A percentile compares a stretch with the other conserved stretches of the same genome.
These are phyloP conservation scores for Sordariomycetes sp. DNA, from an alignment of 2,329 filamentous ascomycete genomes.

Conservation along the genomic window DNA sequence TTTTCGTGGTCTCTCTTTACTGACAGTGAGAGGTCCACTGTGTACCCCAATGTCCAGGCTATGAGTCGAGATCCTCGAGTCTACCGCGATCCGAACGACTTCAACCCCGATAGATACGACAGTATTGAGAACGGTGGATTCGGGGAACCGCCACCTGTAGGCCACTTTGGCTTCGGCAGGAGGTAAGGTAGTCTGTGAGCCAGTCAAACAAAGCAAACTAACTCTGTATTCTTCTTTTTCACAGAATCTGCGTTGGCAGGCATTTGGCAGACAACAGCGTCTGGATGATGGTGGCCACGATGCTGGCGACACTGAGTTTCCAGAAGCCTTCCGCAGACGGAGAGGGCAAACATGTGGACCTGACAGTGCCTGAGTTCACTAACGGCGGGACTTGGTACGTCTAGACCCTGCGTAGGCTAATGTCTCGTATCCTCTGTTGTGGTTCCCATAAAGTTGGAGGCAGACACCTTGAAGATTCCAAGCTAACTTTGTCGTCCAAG, in stretches of 20 bases:
- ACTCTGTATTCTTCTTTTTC: neutral
- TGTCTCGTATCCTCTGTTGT: too few relatives aligned
- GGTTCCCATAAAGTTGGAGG: too few relatives aligned
- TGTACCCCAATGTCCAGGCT: constrained; percentile 32
- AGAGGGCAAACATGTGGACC: constrained; percentile 17
- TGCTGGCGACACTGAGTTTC: constrained; percentile 19
- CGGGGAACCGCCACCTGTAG: constrained; percentile 34
- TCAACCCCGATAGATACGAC: constrained; percentile 3
- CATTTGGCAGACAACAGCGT: constrained; percentile 24
- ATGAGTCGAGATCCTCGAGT: constrained; percentile 28
- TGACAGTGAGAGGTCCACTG: constrained; percentile 14
- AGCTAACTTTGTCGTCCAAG: too few relatives aligned
- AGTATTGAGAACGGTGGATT: constrained; percentile 20
- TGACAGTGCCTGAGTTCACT: constrained; percentile 16
- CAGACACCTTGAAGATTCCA: too few relatives aligned
- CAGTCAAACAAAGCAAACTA: neutral
- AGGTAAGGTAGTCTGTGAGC: too few relatives aligned
- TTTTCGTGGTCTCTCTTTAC: neutral
- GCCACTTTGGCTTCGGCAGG: constrained; percentile 43
- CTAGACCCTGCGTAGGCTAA: neutral
- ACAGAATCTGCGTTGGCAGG: constrained; percentile 21
- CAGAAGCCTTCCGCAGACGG: constrained; percentile 12
- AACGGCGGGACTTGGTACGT: constrained; percentile 22
- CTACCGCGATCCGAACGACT: constrained; percentile 1
- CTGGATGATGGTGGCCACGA: constrained; percentile 24